Base-by-base conservation (phyloP, 129 eudicot genomes). In the Pulicaria dysenterica region DNA sequence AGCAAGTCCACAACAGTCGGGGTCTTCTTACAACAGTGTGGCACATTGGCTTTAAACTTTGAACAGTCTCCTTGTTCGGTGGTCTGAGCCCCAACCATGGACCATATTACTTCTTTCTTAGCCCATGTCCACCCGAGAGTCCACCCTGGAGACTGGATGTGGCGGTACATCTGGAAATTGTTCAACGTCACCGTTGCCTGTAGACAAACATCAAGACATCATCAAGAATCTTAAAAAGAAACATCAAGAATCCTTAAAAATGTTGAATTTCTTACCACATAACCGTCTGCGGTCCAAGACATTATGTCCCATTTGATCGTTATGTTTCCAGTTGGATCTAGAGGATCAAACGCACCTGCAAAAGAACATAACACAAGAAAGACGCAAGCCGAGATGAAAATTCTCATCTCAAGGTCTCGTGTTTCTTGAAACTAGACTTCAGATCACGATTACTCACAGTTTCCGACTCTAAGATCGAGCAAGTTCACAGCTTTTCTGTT, bases 81-180 rank as follows among this genome's bases (percentile, higher is more conserved):
- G 40, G 96, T 76, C 17, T 93, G 96, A 69, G 95, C 88, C 58
- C 96, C 96, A 34, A 85, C 85, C 92, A 90, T 90, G 55, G 91
- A 63, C 98, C 98, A 89, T 60, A 92, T 87, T 48, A 92, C 95
- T 66, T 92, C 98, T 48, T 90, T 90, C 79, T 89, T 90, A 58
- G 96, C 98, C 98, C 98, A 93, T 24, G 96, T 82, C 96, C 98
- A 94, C 53, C 96, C 98, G n/a, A 94, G 38, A 62, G 96, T 85
- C 98, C 98, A 93, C 3, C 98, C 98, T 0, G 98, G 98, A 82
- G 54, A 75, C 85, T 79, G 81, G 31, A 93, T 83, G 79, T 90
- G 96, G 37, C 98, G 86, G 82, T 85, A 87, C 87, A 85, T 80
- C 60, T 93, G 98, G 82, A 93, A 90, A 66, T 93, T 93, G 92